phyloP scores from a whole-genome alignment of 148 eudicot genomes.

The Dianthus caryophyllus region DNA sequence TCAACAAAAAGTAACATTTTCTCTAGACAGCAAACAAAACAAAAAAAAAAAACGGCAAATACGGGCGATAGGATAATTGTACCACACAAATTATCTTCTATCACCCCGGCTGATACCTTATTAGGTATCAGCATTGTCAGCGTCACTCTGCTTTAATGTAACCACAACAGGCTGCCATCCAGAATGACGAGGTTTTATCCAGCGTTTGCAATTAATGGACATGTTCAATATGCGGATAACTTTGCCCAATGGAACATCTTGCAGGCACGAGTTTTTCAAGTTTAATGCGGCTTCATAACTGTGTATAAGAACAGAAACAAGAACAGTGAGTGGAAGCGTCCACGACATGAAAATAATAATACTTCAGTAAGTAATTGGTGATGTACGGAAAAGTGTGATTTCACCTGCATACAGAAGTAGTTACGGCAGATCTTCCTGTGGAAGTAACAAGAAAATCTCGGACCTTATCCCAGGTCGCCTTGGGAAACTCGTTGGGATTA shows the following conservation, averaged over 20 bases:
- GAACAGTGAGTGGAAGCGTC: background rate
- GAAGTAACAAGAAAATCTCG: constrained; percentile 60
- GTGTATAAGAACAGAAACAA: constrained; percentile 11
- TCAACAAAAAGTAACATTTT: constrained; percentile 13
- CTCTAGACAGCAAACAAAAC: constrained; percentile 9
- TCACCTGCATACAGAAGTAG: constrained; percentile 63
- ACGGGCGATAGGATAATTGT: constrained; percentile 6
- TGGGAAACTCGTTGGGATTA: constrained; percentile 41
- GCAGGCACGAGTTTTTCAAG: constrained; percentile 62
- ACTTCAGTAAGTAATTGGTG: no score
- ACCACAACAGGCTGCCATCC: constrained; percentile 87
- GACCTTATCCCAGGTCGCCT: constrained; percentile 63
- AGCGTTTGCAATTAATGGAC: constrained; percentile 47
- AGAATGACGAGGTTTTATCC: constrained; percentile 59
- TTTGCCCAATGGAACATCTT: constrained; percentile 58
- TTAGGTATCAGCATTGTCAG: constrained; percentile 36
- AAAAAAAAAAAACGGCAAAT: constrained; percentile 10
- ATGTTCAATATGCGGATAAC: constrained; percentile 64
- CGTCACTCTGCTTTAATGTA: constrained; percentile 41
- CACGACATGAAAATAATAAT: background rate
- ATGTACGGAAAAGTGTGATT: background rate
- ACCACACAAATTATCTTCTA: constrained; percentile 19
- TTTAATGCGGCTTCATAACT: constrained; percentile 86
- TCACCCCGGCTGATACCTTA: constrained; percentile 15
- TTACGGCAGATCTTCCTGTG: constrained; percentile 56